Base-by-base conservation (phyloP, 2,329 filamentous ascomycete species). In the Blumeria hordei region DNA sequence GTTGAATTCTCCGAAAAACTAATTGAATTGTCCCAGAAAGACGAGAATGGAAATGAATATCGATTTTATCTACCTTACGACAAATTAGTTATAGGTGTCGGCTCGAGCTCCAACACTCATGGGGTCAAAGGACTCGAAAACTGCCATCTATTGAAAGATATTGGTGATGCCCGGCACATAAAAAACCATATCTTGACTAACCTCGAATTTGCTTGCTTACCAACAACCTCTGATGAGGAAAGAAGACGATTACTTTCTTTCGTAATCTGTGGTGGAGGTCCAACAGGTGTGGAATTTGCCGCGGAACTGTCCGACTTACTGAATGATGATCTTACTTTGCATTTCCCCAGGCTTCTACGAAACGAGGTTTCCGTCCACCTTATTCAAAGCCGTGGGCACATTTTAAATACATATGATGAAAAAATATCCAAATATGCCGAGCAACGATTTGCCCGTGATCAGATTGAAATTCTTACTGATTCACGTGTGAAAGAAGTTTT, bases 311-410 rank as follows among this genome's bases (percentile, higher is more conserved):
- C 85, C 66, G 92, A 98, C 67, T 81, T 98, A 67, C 74, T 98
- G 14, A 98, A 98, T 64, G 93, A 98, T 67, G 92, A 98, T 65
- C 69, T 98, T 45, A 81, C 81, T 45, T 73, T 75, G 54, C 79
- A 84, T 62, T 98, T 94, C 67, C 92, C 92, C 2, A 81, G 81
- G 59, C 78, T 98, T 34, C 70, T 98, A n/a, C 80, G 92, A 58
- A 96, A 96, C 65, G 88, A 98, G 67, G 94, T 98, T 52, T 96
- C 92, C 0, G 90, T 98, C 1, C 93, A 98, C 65, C 75, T 98
- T 50, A 95, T 98, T 58, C 92, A 98, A 66, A 94, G 87, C 63
- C 79, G 92, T 57, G 81, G 84, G 43, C 92, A 98, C 62, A 98
- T 98, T 59, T 74, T 98, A 34, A 98, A 98, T 70, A 98, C 92